Base-by-base conservation (phyloP, 805 yeast genomes). In the Yarrowia deformans region DNA sequence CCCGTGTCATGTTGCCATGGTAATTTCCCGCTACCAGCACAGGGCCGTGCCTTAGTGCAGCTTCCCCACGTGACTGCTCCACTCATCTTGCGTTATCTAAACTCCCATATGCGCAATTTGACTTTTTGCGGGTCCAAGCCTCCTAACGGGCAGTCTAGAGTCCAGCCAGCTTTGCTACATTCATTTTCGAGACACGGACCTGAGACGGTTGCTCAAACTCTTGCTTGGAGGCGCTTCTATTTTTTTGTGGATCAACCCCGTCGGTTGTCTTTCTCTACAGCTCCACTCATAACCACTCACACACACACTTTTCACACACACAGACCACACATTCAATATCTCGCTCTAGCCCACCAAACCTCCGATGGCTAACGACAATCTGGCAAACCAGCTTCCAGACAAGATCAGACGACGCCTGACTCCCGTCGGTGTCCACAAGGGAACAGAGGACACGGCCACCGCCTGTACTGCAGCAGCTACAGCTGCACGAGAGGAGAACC, bases 361-460 rank as follows among this genome's bases (percentile, higher is more conserved):
- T n/a, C 46, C 8, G 18, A 60, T 60, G 66, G 52, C 68, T 23
- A 40, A 63, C 56, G 56, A 63, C 34, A 61, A 48, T 39, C 56
- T 63, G 23, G 68, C 68, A 6, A 49, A 63, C 68, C 55, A 49
- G 37, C 56, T 63, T 35, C 68, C 68, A 6, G 68, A 63, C 34
- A 63, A 63, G 48, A 63, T 63, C 68, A 19, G 56, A 23, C 35
- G 56, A 37, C 43, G 56, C 14, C 39, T 63, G 29, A 63, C 68
- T 0, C 68, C 68, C 16, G 56, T 49, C 46, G 56, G 68, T 2
- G 56, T 40, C 23, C 45, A 35, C 37, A 48, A 63, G 29, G 29
- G n/a, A 8, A 9, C 39, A 23, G 45, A 48, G 10, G 39, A 46
- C 18, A 4, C 56, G 0, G 14, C 35, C 1, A 29, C 55, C 7